phyloP scores from a whole-genome alignment of 768 basidiomycete species.

The Boletus reticulatus region DNA sequence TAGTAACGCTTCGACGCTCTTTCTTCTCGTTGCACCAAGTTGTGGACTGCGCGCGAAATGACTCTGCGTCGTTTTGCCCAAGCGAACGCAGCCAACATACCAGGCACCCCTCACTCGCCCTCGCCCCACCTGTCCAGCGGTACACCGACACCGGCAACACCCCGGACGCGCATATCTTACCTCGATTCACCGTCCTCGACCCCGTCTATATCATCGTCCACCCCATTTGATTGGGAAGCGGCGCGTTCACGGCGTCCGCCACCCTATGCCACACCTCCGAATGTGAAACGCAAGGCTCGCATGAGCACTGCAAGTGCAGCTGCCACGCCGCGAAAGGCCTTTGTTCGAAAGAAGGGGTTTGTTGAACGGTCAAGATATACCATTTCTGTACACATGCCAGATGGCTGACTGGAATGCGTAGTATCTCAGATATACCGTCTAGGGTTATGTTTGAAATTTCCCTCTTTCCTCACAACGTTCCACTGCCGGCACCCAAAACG shows the following conservation, averaged over 20 bases:
- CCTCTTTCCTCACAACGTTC: constrained; percentile 78
- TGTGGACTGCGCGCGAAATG: constrained; percentile 34
- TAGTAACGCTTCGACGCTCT: constrained; percentile 18
- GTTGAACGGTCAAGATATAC: constrained; percentile 50
- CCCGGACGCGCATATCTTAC: constrained; percentile 48
- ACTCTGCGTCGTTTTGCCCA: constrained; percentile 59
- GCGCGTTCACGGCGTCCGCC: constrained; percentile 67
- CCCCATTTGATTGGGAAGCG: constrained; percentile 87
- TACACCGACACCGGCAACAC: constrained; percentile 44
- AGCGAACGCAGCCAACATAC: constrained; percentile 38
- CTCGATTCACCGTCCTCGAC: constrained; percentile 62
- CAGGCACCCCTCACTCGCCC: constrained; percentile 41
- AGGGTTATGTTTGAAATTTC: constrained; percentile 75
- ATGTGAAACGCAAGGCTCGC: constrained; percentile 43
- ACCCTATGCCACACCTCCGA: constrained; percentile 65
- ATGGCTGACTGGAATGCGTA: constrained; percentile 30
- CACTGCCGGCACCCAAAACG: constrained; percentile 63
- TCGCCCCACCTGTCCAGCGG: constrained; percentile 31
- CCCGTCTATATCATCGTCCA: constrained; percentile 71
- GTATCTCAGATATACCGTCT: constrained; percentile 66
- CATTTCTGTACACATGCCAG: constrained; percentile 2
- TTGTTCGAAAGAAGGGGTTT: constrained; percentile 63
- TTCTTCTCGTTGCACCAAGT: neutral
- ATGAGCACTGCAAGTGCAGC: constrained; percentile 30
- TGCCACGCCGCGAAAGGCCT: constrained; percentile 44